phyloP scores from a whole-genome alignment of 495 filamentous ascomycete species.

The Aspergillus hancockii region DNA sequence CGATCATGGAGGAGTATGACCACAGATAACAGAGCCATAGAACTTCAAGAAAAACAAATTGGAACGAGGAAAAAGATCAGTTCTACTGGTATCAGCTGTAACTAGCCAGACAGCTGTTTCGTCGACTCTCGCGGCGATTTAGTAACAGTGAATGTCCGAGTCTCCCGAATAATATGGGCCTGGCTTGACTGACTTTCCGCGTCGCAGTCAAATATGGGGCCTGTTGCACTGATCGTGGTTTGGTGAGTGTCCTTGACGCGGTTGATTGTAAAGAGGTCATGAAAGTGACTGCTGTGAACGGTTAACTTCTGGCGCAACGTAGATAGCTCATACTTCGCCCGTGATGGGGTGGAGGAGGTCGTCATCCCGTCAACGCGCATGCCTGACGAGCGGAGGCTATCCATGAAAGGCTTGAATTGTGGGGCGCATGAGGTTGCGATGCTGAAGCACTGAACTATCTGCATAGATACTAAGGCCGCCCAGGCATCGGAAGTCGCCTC shows the following conservation, averaged over 20 bases:
- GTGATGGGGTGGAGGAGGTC: conserved; percentile 17
- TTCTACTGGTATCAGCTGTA: neutral
- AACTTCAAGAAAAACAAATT: too few relatives aligned
- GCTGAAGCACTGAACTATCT: conserved; percentile 37
- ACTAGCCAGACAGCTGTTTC: neutral
- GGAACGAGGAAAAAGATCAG: too few relatives aligned
- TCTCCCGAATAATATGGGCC: conserved; percentile 33
- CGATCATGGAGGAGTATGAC: too few relatives aligned
- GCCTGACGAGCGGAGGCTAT: conserved; percentile 43
- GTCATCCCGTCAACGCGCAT: conserved; percentile 38
- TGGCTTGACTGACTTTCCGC: conserved; percentile 31
- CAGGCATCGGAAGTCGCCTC: conserved; percentile 32
- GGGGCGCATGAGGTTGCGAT: conserved; percentile 46
- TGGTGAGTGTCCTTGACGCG: conserved; percentile 6
- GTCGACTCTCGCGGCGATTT: conserved; percentile 2
- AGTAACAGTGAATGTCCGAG: conserved; percentile 25
- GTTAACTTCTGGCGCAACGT: conserved; percentile 9
- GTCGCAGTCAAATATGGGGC: conserved; percentile 25
- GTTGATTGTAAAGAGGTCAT: conserved; percentile 19
- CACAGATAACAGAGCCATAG: too few relatives aligned
- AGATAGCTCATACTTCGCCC: conserved; percentile 17
- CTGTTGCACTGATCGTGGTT: conserved; percentile 17
- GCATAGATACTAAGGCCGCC: conserved; percentile 32
- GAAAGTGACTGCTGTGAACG: conserved; percentile 12
- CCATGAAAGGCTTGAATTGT: conserved; percentile 49